Evolutionary conservation across 192 early-diverging fungal species (phyloP).

Genomic region (Coemansia sp.): DNA sequence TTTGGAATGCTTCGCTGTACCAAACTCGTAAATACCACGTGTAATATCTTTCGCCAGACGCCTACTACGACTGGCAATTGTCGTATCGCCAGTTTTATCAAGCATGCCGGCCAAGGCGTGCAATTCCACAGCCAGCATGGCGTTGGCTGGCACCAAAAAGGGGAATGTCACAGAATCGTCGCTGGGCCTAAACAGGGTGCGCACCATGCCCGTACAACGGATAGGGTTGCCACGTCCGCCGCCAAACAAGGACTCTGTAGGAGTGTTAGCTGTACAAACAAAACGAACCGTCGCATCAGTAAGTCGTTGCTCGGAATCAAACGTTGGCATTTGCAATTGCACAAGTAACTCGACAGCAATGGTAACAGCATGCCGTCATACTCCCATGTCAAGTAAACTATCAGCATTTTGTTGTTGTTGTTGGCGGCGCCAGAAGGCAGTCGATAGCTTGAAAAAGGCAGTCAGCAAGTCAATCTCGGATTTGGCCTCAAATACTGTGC

Average conservation of each 20-base stretch:
- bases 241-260: constrained; percentile 52
- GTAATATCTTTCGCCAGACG: constrained; percentile 52
- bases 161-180: constrained; percentile 64
- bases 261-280: constrained; percentile 14
- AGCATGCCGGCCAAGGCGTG: constrained; percentile 46
- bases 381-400: constrained; percentile 14
- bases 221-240: constrained; percentile 49
- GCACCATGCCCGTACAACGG: constrained; percentile 46
- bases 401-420: constrained; percentile 12
- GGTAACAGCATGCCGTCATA: constrained; percentile 52
- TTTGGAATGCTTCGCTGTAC: constrained; percentile 47
- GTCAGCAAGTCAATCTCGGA: constrained; percentile 66
- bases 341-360: constrained; percentile 36
- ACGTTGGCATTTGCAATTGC: constrained; percentile 53
- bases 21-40: constrained; percentile 55
- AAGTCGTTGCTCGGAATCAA: constrained; percentile 27
- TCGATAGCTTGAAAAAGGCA: constrained; percentile 60
- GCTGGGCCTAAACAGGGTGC: constrained; percentile 60
- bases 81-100: constrained; percentile 9
- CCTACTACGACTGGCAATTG: constrained; percentile 10
- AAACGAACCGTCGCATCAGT: constrained; percentile 43
- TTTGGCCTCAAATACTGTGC: constrained; percentile 62
- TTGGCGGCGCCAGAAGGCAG: constrained; percentile 47
- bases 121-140: constrained; percentile 65
- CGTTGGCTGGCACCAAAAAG: constrained; percentile 65